Evolutionary conservation across 1,139 yeast genomes (phyloP), one percentile per base, ranked within the genome.

Genomic region (Magnusiomyces starmeri): DNA sequence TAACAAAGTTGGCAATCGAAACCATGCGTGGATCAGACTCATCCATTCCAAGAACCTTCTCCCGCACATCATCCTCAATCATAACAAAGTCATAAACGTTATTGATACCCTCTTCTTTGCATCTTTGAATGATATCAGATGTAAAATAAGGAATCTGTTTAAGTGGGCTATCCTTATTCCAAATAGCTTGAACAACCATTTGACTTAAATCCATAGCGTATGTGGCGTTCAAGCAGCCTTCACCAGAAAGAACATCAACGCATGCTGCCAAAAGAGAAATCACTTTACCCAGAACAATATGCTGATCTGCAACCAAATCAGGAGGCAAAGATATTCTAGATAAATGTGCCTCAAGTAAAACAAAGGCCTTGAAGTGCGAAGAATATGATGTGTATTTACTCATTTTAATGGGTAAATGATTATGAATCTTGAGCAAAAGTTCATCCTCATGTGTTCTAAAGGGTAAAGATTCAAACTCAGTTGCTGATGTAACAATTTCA

Each of bases 181-280:
- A 89, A 26, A 85, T 71, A 0, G 85, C 95, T 66, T 92, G 98
- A 0, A 85, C 81, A 10, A 88, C 70, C 95, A 89, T 86, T 63
- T 92, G 98, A 1, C 86, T 78, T 53, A 90, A 65, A 64, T 92
- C 97, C 85, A 92, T 87, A 0, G 89, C 94, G 51, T 77, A 76
- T 58, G 88, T 74, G 0, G 96, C 89, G 65, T 82, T 85, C 62
- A 90, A 69, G 57, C 75, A 74, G 0, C 97, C 97, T 54, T 87
- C 90, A 57, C 90, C 80, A 0, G 96, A 81, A 44, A 89, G 70
- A 1, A 83, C 71, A 65, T 92, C 97, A 27, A 87, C 82, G 53
- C 82, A 72, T 0, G 92, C 88, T 59, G 81, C 75, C 9, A 87
- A 68, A 32, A 89, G 64, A 2, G 72, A 73, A 46, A 83, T 57